A percentile compares a stretch with the other conserved stretches of the same genome.
These are phyloP conservation scores for Parathielavia appendiculata DNA, from an alignment of 495 filamentous ascomycete species.

Conservation along the genomic window DNA sequence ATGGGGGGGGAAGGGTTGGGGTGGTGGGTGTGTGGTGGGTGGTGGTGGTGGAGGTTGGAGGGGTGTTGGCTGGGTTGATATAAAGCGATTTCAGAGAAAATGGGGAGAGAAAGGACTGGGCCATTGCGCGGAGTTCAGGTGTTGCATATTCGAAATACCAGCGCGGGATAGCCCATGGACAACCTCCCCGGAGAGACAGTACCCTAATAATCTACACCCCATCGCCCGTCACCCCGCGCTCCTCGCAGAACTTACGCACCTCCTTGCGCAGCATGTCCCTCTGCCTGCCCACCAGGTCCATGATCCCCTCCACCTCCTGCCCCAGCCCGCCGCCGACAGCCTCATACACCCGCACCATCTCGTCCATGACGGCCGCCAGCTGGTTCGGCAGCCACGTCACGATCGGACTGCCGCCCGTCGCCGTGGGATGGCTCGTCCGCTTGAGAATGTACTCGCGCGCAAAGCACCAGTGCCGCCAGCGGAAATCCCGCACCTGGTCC, in stretches of 20 bases:
- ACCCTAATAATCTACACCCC: neutral
- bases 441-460: conserved; percentile 92
- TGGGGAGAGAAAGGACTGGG: neutral
- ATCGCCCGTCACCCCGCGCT: conserved; percentile 49
- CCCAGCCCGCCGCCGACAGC: conserved; percentile 38
- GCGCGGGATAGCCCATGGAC: neutral
- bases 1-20: neutral
- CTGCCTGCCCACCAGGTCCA: conserved; percentile 66
- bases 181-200: neutral
- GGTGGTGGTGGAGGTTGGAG: neutral
- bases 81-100: neutral
- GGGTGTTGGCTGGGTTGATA: neutral
- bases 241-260: conserved; percentile 73
- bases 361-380: conserved; percentile 66
- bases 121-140: neutral
- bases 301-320: conserved; percentile 50
- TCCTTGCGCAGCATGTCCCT: conserved; percentile 65
- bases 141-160: neutral
- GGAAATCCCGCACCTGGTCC: conserved; percentile 82
- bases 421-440: conserved; percentile 73
- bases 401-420: conserved; percentile 87
- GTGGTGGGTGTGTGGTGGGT: neutral
- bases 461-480: conserved; percentile 93
- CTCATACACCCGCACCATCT: conserved; percentile 64
- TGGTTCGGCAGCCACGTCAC: conserved; percentile 90